These are phyloP conservation scores for Diaporthe velutina DNA, from an alignment of 2,329 filamentous ascomycete genomes.

Conservation along the genomic window DNA sequence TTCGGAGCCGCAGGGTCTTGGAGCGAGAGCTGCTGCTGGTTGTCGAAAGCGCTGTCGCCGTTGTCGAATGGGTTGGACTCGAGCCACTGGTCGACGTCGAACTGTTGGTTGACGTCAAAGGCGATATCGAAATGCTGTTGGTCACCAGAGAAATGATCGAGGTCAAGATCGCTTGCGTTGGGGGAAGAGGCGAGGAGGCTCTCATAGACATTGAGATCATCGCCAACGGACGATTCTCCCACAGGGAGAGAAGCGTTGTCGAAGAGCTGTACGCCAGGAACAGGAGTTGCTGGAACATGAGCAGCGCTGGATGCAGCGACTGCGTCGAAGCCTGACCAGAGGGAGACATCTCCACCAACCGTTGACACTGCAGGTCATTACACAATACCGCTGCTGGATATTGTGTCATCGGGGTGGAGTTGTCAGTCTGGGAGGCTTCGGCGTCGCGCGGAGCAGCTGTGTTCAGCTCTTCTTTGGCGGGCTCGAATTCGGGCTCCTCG, in stretches of 20 bases:
- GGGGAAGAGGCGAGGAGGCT: conserved; percentile 81
- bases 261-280: conserved; percentile 73
- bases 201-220: conserved; percentile 84
- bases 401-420: conserved; percentile 93
- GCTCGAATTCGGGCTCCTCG: conserved; percentile 53
- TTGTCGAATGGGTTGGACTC: conserved; percentile 56
- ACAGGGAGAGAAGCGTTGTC: conserved; percentile 75
- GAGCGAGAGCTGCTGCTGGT: conserved; percentile 58
- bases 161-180: conserved; percentile 74
- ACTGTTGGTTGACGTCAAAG: conserved; percentile 61
- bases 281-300: conserved; percentile 67
- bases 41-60: conserved; percentile 64
- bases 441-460: conserved; percentile 44
- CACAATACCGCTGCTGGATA: conserved; percentile 99
- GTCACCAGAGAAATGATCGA: conserved; percentile 77
- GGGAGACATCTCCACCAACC: conserved; percentile 75
- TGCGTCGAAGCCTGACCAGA: conserved; percentile 59
- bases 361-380: conserved; percentile 96
- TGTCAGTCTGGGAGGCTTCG: conserved; percentile 45
- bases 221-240: conserved; percentile 73
- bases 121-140: conserved; percentile 45
- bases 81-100: conserved; percentile 67
- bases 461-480: conserved; percentile 46
- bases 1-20: conserved; percentile 71
- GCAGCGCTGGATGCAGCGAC: conserved; percentile 55